Evolutionary conservation across 306 rosid species (phyloP), one percentile per base, ranked within the genome.

Genomic region (Canavalia ensiformis): DNA sequence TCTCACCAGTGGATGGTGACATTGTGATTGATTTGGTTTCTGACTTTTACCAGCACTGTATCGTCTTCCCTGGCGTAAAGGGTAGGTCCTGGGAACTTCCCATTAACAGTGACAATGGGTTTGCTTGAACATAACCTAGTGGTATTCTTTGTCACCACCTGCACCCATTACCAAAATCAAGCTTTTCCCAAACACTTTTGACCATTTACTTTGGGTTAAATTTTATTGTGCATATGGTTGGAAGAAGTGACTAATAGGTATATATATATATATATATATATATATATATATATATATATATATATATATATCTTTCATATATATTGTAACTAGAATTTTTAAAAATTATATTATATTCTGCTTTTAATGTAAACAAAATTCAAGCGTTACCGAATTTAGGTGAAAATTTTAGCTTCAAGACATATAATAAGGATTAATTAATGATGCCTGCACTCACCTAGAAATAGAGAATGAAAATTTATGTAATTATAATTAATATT

Each of bases 51-150:
- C 1, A 93, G 87, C 50, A 93, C 90, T 2, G 82, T 91, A 70
- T 93, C 97, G 65, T 74, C 97, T 82, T 93, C 97, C 81, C 97
- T 91, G 39, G 93, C 97, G 34, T 93, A 87, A 78, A 93, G 86
- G 18, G 93, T 93, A 18, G 97, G 97, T 57, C 97, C 97, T 7
- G 97, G 97, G 73, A 91, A 93, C 81, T 74, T 77, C 0, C 97
- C 94, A 25, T 93, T 93, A 5, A 93, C 75, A 0, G 97, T 93
- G 30, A 93, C 91, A 25, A 87, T 86, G 42, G 91, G 71, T 81
- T 93, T 93, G 81, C 80, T 78, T 31, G 94, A 91, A 72, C 97
- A 93, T 35, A 93, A 72, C 81, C 63, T 88, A 11, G 90, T 90
- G 9, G 66, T 75, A 60, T 88, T 93, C 83, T 68, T 88, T 78